Conservation (phyloP, 176 grass and related monocot genomes). For the Alopecurus myosuroides region DNA sequence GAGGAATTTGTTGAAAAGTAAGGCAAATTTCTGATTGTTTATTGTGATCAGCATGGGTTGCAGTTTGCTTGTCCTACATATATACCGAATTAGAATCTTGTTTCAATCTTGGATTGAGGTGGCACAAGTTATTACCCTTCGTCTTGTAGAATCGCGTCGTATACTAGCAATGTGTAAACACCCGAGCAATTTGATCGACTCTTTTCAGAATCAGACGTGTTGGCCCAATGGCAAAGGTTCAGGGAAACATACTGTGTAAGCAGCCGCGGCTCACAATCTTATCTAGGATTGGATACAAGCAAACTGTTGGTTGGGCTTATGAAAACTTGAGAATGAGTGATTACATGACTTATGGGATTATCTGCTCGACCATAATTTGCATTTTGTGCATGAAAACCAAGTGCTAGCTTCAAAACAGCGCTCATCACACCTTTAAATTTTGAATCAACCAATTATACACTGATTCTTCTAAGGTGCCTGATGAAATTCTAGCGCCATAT, state of each 20-base stretch:
- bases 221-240: not conserved
- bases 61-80: not conserved
- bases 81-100: not conserved
- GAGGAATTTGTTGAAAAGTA: slow-evolving; percentile 6
- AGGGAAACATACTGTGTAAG: not conserved
- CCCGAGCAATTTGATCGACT: not conserved
- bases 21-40: not conserved
- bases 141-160: not conserved
- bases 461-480: not conserved
- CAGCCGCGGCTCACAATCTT: not conserved
- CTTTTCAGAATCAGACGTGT: not conserved
- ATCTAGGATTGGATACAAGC: not conserved
- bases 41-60: not conserved
- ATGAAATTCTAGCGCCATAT: not conserved
- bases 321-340: not conserved
- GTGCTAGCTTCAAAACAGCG: not conserved
- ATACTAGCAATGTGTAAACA: not conserved
- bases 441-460: not conserved
- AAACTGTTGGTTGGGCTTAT: not conserved
- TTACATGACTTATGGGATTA: not conserved
- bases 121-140: not conserved
- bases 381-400: not conserved
- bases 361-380: not conserved
- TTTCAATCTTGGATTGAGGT: not conserved
- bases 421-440: not conserved